phyloP scores from a whole-genome alignment of 305 asterid genomes.

The Fraxinus albicans region DNA sequence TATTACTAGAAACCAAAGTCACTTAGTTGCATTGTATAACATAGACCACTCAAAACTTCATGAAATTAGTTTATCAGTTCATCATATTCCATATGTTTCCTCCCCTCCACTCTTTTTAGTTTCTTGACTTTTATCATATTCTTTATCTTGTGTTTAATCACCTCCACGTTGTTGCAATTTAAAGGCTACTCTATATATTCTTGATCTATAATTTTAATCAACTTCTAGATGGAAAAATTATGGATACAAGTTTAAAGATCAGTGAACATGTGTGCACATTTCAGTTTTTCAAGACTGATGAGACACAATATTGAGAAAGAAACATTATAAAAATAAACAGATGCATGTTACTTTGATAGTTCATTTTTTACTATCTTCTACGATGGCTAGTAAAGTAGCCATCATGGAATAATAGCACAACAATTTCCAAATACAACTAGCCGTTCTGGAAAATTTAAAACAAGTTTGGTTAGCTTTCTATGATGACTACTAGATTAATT shows the following conservation, averaged over 20 bases:
- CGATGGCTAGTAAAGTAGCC: background rate
- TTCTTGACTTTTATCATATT: background rate
- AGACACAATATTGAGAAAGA: background rate
- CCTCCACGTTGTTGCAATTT: background rate
- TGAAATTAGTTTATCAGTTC: background rate
- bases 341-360: background rate
- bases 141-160: background rate
- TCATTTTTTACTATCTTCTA: background rate
- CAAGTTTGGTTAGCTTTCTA: too few relatives aligned
- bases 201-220: background rate
- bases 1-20: conserved; percentile 23
- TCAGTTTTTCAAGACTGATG: background rate
- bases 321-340: background rate
- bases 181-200: background rate
- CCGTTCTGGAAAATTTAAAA: background rate
- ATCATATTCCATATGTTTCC: background rate
- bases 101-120: background rate
- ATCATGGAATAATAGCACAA: background rate
- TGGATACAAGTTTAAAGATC: background rate
- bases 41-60: too few relatives aligned
- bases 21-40: too few relatives aligned
- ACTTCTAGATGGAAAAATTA: background rate
- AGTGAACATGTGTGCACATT: background rate
- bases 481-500: too few relatives aligned
- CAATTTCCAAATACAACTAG: background rate